These are phyloP conservation scores for Leucogyrophana mollusca DNA, from an alignment of 768 basidiomycete genomes.

Conservation along the genomic window DNA sequence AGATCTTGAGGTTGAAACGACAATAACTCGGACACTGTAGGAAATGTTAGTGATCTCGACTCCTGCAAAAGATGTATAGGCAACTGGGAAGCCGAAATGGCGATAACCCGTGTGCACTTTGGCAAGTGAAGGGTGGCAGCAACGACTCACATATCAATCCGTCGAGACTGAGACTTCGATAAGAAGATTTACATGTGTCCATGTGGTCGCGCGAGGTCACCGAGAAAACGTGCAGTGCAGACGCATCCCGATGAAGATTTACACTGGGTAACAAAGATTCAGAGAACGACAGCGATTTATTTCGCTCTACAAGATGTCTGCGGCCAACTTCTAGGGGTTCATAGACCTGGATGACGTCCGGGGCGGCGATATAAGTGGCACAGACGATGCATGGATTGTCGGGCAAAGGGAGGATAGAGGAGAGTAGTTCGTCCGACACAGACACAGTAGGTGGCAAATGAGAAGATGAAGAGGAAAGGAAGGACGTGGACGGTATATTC, in stretches of 20 bases:
- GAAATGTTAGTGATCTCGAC: constrained; percentile 10
- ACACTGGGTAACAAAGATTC: constrained; percentile 54
- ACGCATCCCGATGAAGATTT: constrained; percentile 41
- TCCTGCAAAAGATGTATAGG: constrained; percentile 5
- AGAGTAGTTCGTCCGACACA: constrained; percentile 40
- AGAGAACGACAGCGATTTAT: constrained; percentile 36
- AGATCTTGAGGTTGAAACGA: constrained; percentile 48
- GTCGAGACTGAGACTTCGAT: constrained; percentile 44
- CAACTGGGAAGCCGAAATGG: constrained; percentile 5
- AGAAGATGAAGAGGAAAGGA: constrained; percentile 3
- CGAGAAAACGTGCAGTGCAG: constrained; percentile 59
- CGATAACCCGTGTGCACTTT: not conserved
- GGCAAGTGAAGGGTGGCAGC: not conserved
- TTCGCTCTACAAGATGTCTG: constrained; percentile 41
- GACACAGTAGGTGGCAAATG: constrained; percentile 32
- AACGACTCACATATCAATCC: constrained; percentile 49
- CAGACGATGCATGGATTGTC: constrained; percentile 42
- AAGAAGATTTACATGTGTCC: constrained; percentile 27
- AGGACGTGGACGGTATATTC: constrained; percentile 9
- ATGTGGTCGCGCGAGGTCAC: constrained; percentile 37
- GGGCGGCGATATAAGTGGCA: constrained; percentile 39
- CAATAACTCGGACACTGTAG: constrained; percentile 40
- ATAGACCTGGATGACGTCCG: constrained; percentile 21
- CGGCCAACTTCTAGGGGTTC: constrained; percentile 58
- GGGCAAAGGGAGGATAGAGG: constrained; percentile 47